phyloP scores from a whole-genome alignment of 352 stramenopile genomes.

The Globisporangium mamillatum region DNA sequence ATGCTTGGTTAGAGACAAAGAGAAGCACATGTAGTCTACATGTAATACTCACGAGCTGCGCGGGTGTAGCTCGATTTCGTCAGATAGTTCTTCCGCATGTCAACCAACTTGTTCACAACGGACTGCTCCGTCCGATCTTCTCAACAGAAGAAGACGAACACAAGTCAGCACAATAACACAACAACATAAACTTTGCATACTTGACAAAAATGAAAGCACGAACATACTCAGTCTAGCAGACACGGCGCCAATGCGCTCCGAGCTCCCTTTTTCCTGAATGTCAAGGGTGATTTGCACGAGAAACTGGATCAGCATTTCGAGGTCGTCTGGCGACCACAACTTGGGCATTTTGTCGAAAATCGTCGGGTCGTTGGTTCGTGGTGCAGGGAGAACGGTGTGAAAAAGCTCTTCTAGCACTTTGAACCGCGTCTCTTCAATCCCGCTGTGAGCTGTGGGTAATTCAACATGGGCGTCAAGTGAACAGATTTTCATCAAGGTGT shows the following conservation, averaged over 20 bases:
- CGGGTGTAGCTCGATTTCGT: conserved; percentile 35
- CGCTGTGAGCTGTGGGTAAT: conserved; percentile 15
- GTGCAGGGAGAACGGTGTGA: conserved; percentile 33
- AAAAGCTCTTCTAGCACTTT: conserved; percentile 51
- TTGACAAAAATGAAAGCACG: neutral
- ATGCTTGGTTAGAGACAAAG: neutral
- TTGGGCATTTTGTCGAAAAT: conserved; percentile 33
- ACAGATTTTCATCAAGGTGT: neutral
- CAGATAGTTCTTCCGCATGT: conserved; percentile 51
- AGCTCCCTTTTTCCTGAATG: conserved; percentile 48
- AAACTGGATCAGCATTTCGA: conserved; percentile 51
- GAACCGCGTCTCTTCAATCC: conserved; percentile 30
- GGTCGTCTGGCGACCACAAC: conserved; percentile 56
- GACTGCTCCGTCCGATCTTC: conserved; percentile 52
- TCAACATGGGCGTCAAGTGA: neutral
- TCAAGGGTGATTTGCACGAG: conserved; percentile 62
- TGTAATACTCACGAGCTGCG: conserved; percentile 42
- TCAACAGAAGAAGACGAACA: neutral
- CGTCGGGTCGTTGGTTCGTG: conserved; percentile 20
- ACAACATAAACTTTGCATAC: neutral
- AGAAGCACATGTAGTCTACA: neutral
- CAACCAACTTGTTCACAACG: conserved; percentile 52
- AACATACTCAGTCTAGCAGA: conserved; percentile 24
- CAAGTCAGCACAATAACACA: neutral
- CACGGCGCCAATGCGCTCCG: conserved; percentile 32